phyloP scores from a whole-genome alignment of 805 yeast genomes.

The Wickerhamiella domercqiae region DNA sequence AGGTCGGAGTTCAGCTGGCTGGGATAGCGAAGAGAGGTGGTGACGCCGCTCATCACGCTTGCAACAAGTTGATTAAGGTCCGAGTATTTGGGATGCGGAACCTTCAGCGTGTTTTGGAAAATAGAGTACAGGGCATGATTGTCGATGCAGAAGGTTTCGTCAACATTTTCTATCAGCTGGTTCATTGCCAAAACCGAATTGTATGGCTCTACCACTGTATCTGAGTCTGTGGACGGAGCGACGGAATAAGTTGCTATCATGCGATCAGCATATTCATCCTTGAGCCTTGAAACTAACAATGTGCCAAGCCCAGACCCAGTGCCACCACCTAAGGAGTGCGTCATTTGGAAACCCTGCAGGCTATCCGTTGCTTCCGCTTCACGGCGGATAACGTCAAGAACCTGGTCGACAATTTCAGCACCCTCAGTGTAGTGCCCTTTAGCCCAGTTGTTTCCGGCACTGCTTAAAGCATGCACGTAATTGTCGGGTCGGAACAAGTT shows the following conservation, averaged over 20 bases:
- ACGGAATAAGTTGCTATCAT: conserved; percentile 97
- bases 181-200: conserved; percentile 86
- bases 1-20: conserved; percentile 90
- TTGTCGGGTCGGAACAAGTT: conserved; percentile 86
- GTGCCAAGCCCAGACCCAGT: conserved; percentile 98
- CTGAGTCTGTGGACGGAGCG: conserved; percentile 84
- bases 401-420: conserved; percentile 85
- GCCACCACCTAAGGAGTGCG: conserved; percentile 81
- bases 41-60: conserved; percentile 89
- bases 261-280: conserved; percentile 90
- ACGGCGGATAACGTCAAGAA: conserved; percentile 79
- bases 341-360: conserved; percentile 87
- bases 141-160: conserved; percentile 90
- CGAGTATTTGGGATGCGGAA: conserved; percentile 60
- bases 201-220: conserved; percentile 91
- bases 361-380: conserved; percentile 93
- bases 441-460: conserved; percentile 97
- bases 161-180: conserved; percentile 81
- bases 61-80: conserved; percentile 78
- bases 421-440: conserved; percentile 96
- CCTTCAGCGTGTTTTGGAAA: conserved; percentile 70
- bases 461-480: conserved; percentile 75
- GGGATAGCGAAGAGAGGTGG: conserved; percentile 88
- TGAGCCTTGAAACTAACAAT: conserved; percentile 63
- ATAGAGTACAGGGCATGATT: conserved; percentile 88